Base-by-base conservation (phyloP, 306 rosid species). In the Rubus idaeus region DNA sequence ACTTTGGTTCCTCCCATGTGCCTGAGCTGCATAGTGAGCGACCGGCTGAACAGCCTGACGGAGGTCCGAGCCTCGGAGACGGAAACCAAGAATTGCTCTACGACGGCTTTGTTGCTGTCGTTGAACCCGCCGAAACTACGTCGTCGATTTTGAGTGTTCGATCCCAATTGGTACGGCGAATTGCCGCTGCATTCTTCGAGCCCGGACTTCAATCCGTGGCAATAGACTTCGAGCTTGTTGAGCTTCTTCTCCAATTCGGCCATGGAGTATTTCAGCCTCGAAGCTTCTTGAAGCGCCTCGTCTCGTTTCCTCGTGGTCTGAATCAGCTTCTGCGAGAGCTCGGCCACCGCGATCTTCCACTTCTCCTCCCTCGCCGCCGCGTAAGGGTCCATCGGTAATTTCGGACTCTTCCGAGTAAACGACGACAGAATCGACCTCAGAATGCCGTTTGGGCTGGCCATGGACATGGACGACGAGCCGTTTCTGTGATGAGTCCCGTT, bases 221-320 rank as follows among this genome's bases (percentile, higher is more conserved):
- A 90, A 75, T 92, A 95, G 13, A 89, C 35, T 62, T 95, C 97
- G 5, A 95, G 93, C 40, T 95, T 92, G 90, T 88, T 90, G 70
- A 96, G 97, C 70, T 96, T 96, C 81, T 91, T 92, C 87, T 96
- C 99, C 44, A 96, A 78, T 82, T 88, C 97, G 10, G 88, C 75
- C 96, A 92, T 90, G 46, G 98, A 89, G 50, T 82, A 75, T 77
- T 92, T 95, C 7, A 92, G 88, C 82, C 88, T 82, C 0, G 99
- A 96, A 71, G 97, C 96, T 79, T 92, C 97, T 10, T 82, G 77
- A 74, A 88, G 67, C 8, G 98, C 98, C 49, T 92, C 97, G 56
- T 96, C 97, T 26, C 90, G 80, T 55, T 89, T 91, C 63, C 93
- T 86, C 0, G 98, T 92, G 0, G 97, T 87, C 17, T 92, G 96